Percentiles rank a stretch among this genome's conserved stretches.
These are phyloP conservation scores for Margaritispora aquatica DNA, from an alignment of 495 filamentous ascomycete genomes.

Conservation along the genomic window DNA sequence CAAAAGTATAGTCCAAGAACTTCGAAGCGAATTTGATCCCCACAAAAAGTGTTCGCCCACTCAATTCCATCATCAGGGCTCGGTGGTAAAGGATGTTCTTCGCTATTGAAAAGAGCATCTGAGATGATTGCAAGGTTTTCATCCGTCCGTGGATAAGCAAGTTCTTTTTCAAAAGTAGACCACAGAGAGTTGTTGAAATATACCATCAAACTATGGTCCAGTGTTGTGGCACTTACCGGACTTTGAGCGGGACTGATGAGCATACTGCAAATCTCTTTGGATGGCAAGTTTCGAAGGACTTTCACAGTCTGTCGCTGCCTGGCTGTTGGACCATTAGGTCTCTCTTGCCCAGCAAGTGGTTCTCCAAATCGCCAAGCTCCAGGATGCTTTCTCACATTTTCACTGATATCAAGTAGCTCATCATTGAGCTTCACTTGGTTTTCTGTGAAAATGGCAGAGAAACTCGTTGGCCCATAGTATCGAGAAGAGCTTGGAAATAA, in stretches of 20 bases:
- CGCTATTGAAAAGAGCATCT: constrained; percentile 67
- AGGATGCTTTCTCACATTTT: constrained; percentile 16
- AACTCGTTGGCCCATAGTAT: constrained; percentile 21
- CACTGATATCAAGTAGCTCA: constrained; percentile 18
- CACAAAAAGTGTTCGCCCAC: constrained; percentile 23
- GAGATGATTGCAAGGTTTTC: constrained; percentile 41
- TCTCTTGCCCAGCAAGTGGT: constrained; percentile 14
- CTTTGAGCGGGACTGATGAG: constrained; percentile 1
- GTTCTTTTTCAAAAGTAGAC: constrained; percentile 13
- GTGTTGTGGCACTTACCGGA: neutral
- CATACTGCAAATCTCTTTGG: constrained; percentile 13
- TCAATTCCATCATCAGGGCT: constrained; percentile 20
- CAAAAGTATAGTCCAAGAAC: constrained; percentile 21
- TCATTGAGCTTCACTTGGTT: constrained; percentile 9
- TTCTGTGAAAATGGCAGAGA: constrained; percentile 20
- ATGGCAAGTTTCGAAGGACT: constrained; percentile 17
- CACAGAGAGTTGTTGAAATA: constrained; percentile 15
- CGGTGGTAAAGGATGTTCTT: constrained; percentile 43
- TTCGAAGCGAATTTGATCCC: constrained; percentile 20
- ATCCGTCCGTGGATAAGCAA: constrained; percentile 10
- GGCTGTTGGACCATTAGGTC: constrained; percentile 11
- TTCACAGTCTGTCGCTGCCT: constrained; percentile 16
- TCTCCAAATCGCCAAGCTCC: constrained; percentile 14
- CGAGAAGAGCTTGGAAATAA: constrained; percentile 12
- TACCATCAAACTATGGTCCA: constrained; percentile 11